A percentile compares a stretch with the other conserved stretches of the same genome.
Conservation (phyloP, 495 filamentous ascomycete species). For the Aspergillus homomorphus region DNA sequence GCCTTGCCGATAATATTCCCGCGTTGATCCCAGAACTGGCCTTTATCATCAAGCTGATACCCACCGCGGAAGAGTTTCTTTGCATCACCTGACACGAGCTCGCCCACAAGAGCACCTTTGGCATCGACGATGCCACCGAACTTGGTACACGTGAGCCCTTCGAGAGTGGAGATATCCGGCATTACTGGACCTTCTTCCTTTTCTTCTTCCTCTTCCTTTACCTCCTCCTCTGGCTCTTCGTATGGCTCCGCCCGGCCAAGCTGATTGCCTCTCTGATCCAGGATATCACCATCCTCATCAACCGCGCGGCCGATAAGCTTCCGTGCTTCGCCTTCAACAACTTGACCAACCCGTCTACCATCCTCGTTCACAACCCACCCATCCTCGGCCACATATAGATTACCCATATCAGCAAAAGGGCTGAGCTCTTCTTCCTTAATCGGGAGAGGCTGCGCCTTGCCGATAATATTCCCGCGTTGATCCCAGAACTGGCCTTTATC, state of each 20-base stretch:
- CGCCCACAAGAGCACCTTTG: slow-evolving; percentile 47
- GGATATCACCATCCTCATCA: slow-evolving; percentile 80
- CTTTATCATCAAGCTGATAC: slow-evolving; percentile 49
- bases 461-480: slow-evolving; percentile 48
- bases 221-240: slow-evolving; percentile 19
- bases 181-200: slow-evolving; percentile 11
- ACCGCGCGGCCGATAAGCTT: slow-evolving; percentile 71
- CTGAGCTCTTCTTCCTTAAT: slow-evolving; percentile 49
- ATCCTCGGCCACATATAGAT: slow-evolving; percentile 45
- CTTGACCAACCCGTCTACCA: slow-evolving; percentile 65
- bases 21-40: slow-evolving; percentile 50
- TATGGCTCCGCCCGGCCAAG: slow-evolving; percentile 74
- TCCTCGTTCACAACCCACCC: slow-evolving; percentile 53
- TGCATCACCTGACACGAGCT: slow-evolving; percentile 49
- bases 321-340: slow-evolving; percentile 75
- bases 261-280: slow-evolving; percentile 75
- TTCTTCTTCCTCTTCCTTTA: slow-evolving; percentile 27
- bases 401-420: slow-evolving; percentile 55
- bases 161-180: slow-evolving; percentile 49
- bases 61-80: slow-evolving; percentile 46
- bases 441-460: slow-evolving; percentile 46
- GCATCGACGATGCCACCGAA: slow-evolving; percentile 47
- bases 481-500: slow-evolving; percentile 53
- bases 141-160: slow-evolving; percentile 53
- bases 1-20: slow-evolving; percentile 52